Conservation (phyloP, 2,329 filamentous ascomycete genomes). For the Akanthomyces lecanii region DNA sequence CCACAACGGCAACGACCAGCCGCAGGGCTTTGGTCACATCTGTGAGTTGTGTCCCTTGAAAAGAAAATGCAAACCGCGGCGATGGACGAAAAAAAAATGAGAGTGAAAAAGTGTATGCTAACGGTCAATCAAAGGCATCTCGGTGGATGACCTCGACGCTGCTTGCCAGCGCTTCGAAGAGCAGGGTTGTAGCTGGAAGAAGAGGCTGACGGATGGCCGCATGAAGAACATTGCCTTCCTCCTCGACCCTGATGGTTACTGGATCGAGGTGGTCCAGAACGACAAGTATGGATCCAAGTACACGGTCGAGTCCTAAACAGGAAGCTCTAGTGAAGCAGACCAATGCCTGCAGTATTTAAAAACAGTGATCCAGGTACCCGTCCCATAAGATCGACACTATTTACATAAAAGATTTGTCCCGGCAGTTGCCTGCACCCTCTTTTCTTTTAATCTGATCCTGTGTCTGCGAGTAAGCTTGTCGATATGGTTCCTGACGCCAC, state of each 20-base stretch:
- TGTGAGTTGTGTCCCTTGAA: constrained; percentile 49
- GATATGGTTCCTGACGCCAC: constrained; percentile 2
- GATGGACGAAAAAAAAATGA: background rate
- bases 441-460: background rate
- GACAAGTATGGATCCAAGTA: constrained; percentile 56
- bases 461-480: constrained; percentile 1
- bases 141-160: constrained; percentile 83
- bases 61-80: no score
- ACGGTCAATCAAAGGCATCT: constrained; percentile 50
- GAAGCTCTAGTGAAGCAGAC: background rate
- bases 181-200: constrained; percentile 84
- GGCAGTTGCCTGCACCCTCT: background rate
- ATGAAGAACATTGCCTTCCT: constrained; percentile 96
- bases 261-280: constrained; percentile 78
- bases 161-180: constrained; percentile 85
- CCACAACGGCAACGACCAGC: constrained; percentile 86
- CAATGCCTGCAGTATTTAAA: background rate
- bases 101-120: background rate
- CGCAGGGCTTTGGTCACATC: constrained; percentile 92
- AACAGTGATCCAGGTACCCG: background rate
- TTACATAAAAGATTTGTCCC: background rate
- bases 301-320: constrained; percentile 39
- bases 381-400: background rate
- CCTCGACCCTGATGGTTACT: constrained; percentile 83
- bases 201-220: constrained; percentile 82